These are phyloP conservation scores for Candida labiduridarum DNA, from an alignment of 1,139 yeast species.

Conservation along the genomic window DNA sequence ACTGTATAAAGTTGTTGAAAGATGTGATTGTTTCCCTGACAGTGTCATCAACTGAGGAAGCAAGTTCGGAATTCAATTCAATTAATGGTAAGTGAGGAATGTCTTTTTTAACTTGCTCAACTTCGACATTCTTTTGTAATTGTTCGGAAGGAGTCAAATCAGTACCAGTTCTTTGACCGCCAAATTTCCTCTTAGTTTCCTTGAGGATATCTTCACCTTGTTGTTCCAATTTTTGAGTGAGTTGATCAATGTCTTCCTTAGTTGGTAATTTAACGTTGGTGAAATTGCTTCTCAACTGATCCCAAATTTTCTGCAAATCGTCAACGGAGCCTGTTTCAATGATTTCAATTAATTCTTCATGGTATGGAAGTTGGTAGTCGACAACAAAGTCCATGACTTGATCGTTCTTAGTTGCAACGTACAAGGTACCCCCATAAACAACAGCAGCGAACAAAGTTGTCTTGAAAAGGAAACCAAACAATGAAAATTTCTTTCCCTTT, in stretches of 20 bases:
- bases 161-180: conserved; percentile 12
- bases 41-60: conserved; percentile 41
- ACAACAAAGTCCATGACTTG: conserved; percentile 49
- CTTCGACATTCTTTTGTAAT: conserved; percentile 46
- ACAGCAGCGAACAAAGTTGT: conserved; percentile 31
- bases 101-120: conserved; percentile 37
- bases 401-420: conserved; percentile 48
- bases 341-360: conserved; percentile 44
- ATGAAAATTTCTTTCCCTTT: conserved; percentile 34
- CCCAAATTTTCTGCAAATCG: conserved; percentile 29
- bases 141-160: conserved; percentile 45
- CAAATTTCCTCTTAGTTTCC: conserved; percentile 39
- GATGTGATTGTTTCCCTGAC: conserved; percentile 51
- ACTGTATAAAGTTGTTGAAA: conserved; percentile 53
- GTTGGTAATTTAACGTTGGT: conserved; percentile 32
- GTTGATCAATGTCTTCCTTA: conserved; percentile 34
- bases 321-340: conserved; percentile 43
- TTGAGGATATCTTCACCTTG: conserved; percentile 40
- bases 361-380: conserved; percentile 48
- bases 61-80: conserved; percentile 24
- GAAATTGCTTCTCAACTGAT: conserved; percentile 23
- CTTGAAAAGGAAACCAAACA: conserved; percentile 35
- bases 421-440: conserved; percentile 44
- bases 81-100: conserved; percentile 40
- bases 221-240: conserved; percentile 36